Conservation (phyloP, 2,329 filamentous ascomycete genomes). For the Waltergamsia citrina region DNA sequence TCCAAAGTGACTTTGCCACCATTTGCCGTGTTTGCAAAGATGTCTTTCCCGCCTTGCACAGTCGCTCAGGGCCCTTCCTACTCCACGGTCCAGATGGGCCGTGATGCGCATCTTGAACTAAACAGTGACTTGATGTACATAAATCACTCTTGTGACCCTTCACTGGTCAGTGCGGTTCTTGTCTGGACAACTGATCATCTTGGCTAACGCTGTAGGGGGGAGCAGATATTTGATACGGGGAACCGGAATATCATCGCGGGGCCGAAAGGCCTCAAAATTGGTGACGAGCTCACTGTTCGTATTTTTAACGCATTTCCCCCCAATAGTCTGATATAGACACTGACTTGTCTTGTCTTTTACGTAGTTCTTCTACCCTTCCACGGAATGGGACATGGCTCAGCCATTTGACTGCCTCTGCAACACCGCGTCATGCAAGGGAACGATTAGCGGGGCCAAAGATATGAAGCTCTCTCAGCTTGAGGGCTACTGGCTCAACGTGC, state of each 20-base stretch:
- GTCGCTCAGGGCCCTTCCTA: slow-evolving; percentile 47
- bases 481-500: slow-evolving; percentile 51
- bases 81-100: slow-evolving; percentile 52
- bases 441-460: slow-evolving; percentile 52
- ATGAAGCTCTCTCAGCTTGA: slow-evolving; percentile 45
- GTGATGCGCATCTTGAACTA: slow-evolving; percentile 46
- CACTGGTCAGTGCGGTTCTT: slow-evolving; percentile 38
- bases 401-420: slow-evolving; percentile 59
- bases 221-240: slow-evolving; percentile 50
- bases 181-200: too few relatives aligned
- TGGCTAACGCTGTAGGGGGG: neutral
- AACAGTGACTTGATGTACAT: slow-evolving; percentile 60
- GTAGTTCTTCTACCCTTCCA: slow-evolving; percentile 66
- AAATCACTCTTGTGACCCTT: slow-evolving; percentile 59
- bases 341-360: neutral
- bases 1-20: slow-evolving; percentile 46
- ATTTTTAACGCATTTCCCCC: neutral
- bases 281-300: slow-evolving; percentile 48
- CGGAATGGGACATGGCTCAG: slow-evolving; percentile 67
- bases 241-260: slow-evolving; percentile 49
- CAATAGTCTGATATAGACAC: slow-evolving; percentile 1
- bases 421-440: slow-evolving; percentile 45
- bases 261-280: slow-evolving; percentile 40
- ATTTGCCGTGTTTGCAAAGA: slow-evolving; percentile 56
- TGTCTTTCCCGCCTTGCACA: slow-evolving; percentile 55